Conservation (phyloP, 345 rosid species). For the Brassica juncea region DNA sequence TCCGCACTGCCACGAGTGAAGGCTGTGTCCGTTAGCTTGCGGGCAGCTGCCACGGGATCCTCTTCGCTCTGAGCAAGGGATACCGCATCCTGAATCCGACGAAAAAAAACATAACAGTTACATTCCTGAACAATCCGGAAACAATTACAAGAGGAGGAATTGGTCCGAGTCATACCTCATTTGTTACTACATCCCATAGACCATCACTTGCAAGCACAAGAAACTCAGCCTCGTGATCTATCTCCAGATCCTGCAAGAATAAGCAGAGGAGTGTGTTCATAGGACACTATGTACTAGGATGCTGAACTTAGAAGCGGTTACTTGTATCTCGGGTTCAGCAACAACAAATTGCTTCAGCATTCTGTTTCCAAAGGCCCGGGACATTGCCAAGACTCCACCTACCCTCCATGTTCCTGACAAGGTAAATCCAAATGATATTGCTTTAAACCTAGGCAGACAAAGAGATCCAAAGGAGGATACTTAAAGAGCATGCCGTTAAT, state of each 20-base stretch:
- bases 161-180: slow-evolving; percentile 54
- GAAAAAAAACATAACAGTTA: not conserved
- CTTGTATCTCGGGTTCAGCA: slow-evolving; percentile 99
- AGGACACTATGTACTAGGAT: not conserved
- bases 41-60: slow-evolving; percentile 82
- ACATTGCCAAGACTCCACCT: slow-evolving; percentile 98
- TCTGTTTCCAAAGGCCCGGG: slow-evolving; percentile 97
- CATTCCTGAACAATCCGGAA: not conserved
- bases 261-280: slow-evolving; percentile 16
- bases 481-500: not conserved
- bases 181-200: slow-evolving; percentile 93
- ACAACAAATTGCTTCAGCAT: slow-evolving; percentile 97
- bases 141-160: not conserved
- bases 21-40: slow-evolving; percentile 81
- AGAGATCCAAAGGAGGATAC: slow-evolving; percentile 18
- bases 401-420: slow-evolving; percentile 97
- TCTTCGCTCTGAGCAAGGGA: slow-evolving; percentile 67
- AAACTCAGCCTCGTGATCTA: slow-evolving; percentile 72
- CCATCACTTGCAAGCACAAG: slow-evolving; percentile 99
- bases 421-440: slow-evolving; percentile 23
- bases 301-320: slow-evolving; percentile 38
- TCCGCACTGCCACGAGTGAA: slow-evolving; percentile 88
- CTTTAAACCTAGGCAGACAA: slow-evolving; percentile 35
- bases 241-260: slow-evolving; percentile 63
- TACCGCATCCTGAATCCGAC: slow-evolving; percentile 73